A percentile compares a stretch with the other conserved stretches of the same genome.
These are phyloP conservation scores for Choiromyces venosus DNA, from an alignment of 495 filamentous ascomycete species.

Conservation along the genomic window DNA sequence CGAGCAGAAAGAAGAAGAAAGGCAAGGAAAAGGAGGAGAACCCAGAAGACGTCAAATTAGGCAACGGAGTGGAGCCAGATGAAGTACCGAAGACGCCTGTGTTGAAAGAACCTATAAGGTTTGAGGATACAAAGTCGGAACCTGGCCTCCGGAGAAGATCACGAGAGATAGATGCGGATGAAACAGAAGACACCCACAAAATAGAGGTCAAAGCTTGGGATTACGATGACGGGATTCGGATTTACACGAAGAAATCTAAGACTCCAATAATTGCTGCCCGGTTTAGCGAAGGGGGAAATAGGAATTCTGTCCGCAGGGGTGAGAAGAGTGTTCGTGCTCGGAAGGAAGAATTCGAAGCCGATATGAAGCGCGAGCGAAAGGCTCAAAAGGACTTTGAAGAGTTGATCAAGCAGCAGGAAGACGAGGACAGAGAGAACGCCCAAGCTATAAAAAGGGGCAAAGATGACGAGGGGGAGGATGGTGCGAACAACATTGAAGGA, in stretches of 20 bases:
- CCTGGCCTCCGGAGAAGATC: not conserved
- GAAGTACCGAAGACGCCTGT: constrained; percentile 6
- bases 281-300: constrained; percentile 24
- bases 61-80: constrained; percentile 31
- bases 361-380: constrained; percentile 31
- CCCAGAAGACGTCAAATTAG: constrained; percentile 17
- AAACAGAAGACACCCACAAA: constrained; percentile 23
- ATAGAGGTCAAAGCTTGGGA: constrained; percentile 39
- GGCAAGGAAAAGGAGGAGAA: constrained; percentile 29
- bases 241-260: constrained; percentile 37
- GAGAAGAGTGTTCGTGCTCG: constrained; percentile 39
- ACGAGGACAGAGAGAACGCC: constrained; percentile 25
- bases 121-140: constrained; percentile 1
- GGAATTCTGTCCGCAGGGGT: constrained; percentile 37
- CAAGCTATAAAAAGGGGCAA: constrained; percentile 17
- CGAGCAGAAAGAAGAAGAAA: constrained; percentile 34
- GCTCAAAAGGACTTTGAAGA: constrained; percentile 30
- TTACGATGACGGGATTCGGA: constrained; percentile 38
- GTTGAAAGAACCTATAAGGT: not conserved
- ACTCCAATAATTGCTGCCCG: constrained; percentile 23
- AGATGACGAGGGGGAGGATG: constrained; percentile 22
- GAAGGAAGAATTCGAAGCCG: constrained; percentile 40
- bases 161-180: constrained; percentile 12
- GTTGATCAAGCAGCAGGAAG: constrained; percentile 34
- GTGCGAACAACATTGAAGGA: constrained; percentile 28